A percentile compares a stretch with the other conserved stretches of the same genome.
Evolutionary conservation across 2,329 filamentous ascomycete genomes (phyloP).

Genomic region (Curvularia verruculosa): DNA sequence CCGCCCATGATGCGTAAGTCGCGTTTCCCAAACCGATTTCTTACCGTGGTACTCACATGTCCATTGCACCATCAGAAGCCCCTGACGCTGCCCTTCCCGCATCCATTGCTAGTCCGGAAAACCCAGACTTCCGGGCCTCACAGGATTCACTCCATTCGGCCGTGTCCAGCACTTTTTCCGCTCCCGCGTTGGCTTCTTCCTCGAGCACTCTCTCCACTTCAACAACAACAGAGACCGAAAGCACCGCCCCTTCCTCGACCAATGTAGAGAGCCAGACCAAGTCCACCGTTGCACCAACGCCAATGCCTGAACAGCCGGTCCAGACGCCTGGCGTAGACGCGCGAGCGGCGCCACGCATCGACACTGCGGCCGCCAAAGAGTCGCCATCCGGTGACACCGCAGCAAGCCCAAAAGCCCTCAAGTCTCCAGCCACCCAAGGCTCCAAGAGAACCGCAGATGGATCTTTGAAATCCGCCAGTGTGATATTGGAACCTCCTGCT

Average conservation of each 20-base stretch:
- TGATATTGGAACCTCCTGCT: slow-evolving; percentile 17
- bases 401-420: slow-evolving; percentile 51
- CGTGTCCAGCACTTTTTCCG: slow-evolving; percentile 43
- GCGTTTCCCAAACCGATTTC: slow-evolving; percentile 19
- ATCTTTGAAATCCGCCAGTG: slow-evolving; percentile 60
- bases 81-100: slow-evolving; percentile 19
- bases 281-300: slow-evolving; percentile 24
- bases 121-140: slow-evolving; percentile 31
- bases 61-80: slow-evolving; percentile 28
- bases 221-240: slow-evolving; percentile 17
- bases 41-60: slow-evolving; percentile 25
- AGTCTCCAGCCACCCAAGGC: slow-evolving; percentile 52
- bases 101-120: slow-evolving; percentile 14
- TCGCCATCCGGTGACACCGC: slow-evolving; percentile 38
- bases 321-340: slow-evolving; percentile 54
- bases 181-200: slow-evolving; percentile 39
- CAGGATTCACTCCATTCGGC: slow-evolving; percentile 45
- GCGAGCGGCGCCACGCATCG: slow-evolving; percentile 30
- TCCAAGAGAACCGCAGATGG: slow-evolving; percentile 82
- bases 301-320: slow-evolving; percentile 52
- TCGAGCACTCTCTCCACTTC: slow-evolving; percentile 44
- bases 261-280: slow-evolving; percentile 54
- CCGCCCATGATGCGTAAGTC: slow-evolving; percentile 26
- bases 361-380: slow-evolving; percentile 33
- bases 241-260: slow-evolving; percentile 33